Base-by-base conservation (phyloP, 2,329 filamentous ascomycete genomes). In the Aspergillus arachidicola region DNA sequence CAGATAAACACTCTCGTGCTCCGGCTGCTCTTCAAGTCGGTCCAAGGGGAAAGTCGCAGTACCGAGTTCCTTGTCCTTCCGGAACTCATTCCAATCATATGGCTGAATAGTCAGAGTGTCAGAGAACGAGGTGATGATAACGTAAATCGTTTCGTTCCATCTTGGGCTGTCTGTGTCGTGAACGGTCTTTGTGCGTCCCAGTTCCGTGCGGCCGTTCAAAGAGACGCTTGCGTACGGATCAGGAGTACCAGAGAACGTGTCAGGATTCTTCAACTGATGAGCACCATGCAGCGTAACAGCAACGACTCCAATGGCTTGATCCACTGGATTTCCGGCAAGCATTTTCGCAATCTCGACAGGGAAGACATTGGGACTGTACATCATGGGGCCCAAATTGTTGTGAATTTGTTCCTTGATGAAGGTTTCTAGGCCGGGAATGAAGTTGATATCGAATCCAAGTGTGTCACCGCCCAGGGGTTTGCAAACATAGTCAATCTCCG, bases 321-420 rank as follows among this genome's bases (percentile, higher is more conserved):
- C 96, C 57, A 99, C 92, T 0, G 95, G 89, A 63, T 91, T 94
- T 63, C 95, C 95, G 50, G 94, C 92, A 67, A 99, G 85, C 92
- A 99, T 95, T 85, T 99, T 98, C 70, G 95, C 95, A 61, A 99
- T 93, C 75, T 99, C 95, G 69, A 99, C 95, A 19, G 95, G 95
- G 84, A 99, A 99, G 57, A 98, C 93, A 71, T 99, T 97, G 10
- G 95, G 95, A 43, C 89, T 90, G 75, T 99, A 99, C 93, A 99
- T 97, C 91, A 99, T 98, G 0, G 95, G 96, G 2, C 88, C 91
- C 57, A 99, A 82, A 73, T 94, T 97, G 66, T 91, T 91, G 78
- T 99, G 96, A 59, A 99, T 96, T 81, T 96, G 93, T 71, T 99
- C 95, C 75, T 92, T 89, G 72, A 99, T 99, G 79, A 99, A 99